Conservation (phyloP, 345 rosid species). For the Draba incana region DNA sequence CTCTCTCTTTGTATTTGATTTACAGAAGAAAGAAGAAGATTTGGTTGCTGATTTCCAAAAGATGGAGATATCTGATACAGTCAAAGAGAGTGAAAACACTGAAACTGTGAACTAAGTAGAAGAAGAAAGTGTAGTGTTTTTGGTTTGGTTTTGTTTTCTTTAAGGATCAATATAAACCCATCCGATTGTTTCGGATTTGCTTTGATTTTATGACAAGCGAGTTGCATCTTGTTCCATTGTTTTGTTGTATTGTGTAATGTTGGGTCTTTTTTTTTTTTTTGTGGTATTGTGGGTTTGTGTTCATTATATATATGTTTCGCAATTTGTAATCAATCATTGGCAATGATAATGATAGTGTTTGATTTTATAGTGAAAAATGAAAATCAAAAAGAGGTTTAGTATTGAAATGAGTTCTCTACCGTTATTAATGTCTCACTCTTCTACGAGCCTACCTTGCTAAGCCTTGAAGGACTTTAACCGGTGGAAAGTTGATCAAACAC, state of each 20-base stretch:
- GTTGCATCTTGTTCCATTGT: conserved; percentile 16
- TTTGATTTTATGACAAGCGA: conserved; percentile 31
- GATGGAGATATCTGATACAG: conserved; percentile 29
- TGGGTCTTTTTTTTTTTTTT: background rate
- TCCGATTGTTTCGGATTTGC: conserved; percentile 40
- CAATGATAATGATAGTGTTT: conserved; percentile 27
- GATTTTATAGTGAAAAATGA: conserved; percentile 13
- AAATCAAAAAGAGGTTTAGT: background rate
- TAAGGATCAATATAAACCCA: conserved; percentile 23
- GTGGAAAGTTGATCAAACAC: background rate
- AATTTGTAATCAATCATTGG: conserved; percentile 40
- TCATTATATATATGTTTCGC: conserved; percentile 13
- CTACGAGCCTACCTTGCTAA: conserved; percentile 10
- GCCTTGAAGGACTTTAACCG: background rate
- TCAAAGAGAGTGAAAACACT: conserved; percentile 28
- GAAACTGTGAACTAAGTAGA: conserved; percentile 27
- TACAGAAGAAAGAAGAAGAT: conserved; percentile 42
- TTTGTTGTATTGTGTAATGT: conserved; percentile 26
- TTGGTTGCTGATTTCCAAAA: conserved; percentile 37
- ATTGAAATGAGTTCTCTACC: conserved; percentile 15
- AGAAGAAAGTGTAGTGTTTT: conserved; percentile 28
- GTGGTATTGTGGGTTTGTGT: conserved; percentile 20
- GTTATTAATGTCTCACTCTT: conserved; percentile 17
- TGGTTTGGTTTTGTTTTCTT: conserved; percentile 14
- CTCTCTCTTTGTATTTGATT: background rate